Conservation (phyloP, 148 eudicot genomes). For the Rhododendron kiyosumense region DNA sequence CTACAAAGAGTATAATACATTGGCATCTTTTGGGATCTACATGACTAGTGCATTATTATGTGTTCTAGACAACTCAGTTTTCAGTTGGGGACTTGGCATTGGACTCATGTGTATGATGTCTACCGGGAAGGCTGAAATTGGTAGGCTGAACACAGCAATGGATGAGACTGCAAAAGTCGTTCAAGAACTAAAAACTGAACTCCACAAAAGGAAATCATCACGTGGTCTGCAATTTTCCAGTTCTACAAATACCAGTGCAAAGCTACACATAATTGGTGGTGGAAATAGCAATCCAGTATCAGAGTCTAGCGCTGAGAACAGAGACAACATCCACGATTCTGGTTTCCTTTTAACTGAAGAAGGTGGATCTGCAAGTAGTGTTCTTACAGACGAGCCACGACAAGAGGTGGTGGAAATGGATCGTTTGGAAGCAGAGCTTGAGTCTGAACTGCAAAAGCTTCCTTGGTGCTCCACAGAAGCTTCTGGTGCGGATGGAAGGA, state of each 20-base stretch:
- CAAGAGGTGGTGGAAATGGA: conserved; percentile 53
- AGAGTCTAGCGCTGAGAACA: conserved; percentile 9
- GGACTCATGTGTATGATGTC: conserved; percentile 83
- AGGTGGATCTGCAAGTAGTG: conserved; percentile 47
- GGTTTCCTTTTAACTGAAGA: conserved; percentile 22
- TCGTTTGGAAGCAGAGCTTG: conserved; percentile 65
- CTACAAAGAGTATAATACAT: not conserved
- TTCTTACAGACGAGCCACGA: conserved; percentile 44
- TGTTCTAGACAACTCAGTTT: conserved; percentile 38
- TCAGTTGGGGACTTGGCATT: conserved; percentile 57
- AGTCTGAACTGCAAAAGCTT: conserved; percentile 68
- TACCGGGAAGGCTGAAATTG: conserved; percentile 61
- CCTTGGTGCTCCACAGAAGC: conserved; percentile 40
- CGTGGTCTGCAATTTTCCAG: conserved; percentile 12
- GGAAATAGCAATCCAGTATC: conserved; percentile 1
- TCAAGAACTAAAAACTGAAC: conserved; percentile 48
- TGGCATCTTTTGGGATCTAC: not conserved
- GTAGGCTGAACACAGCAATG: conserved; percentile 41
- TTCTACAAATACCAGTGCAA: conserved; percentile 6
- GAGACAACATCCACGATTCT: conserved; percentile 14
- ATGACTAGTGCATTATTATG: not conserved
- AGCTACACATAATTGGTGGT: conserved; percentile 4
- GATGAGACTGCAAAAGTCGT: conserved; percentile 65
- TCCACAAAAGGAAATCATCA: conserved; percentile 38
- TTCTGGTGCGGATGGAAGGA: conserved; percentile 26